Evolutionary conservation across 495 filamentous ascomycete genomes (phyloP).

Genomic region (Daldinia loculata): DNA sequence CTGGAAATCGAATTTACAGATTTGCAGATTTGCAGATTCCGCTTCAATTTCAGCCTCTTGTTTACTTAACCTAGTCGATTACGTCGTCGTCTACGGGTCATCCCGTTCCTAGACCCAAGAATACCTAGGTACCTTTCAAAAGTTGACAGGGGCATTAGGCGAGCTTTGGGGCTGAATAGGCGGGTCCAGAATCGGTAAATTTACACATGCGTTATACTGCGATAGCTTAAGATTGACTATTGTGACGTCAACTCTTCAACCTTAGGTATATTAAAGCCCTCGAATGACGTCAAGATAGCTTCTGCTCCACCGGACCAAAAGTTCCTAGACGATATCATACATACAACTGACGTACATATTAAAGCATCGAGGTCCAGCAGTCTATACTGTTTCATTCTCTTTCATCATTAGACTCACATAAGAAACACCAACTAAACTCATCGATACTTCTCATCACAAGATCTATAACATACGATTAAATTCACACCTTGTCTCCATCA

Average conservation of each 20-base stretch:
- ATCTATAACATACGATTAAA: background rate
- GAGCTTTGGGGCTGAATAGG: slow-evolving; percentile 8
- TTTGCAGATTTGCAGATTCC: background rate
- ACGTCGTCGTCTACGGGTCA: slow-evolving; percentile 15
- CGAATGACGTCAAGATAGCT: slow-evolving; percentile 33
- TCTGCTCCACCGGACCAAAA: slow-evolving; percentile 26
- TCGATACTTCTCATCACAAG: background rate
- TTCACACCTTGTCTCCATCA: background rate
- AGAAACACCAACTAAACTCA: background rate
- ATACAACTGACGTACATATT: slow-evolving; percentile 29
- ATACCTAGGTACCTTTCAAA: too few species aligned
- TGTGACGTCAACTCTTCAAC: slow-evolving; percentile 28
- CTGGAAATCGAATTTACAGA: background rate
- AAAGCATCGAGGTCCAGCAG: slow-evolving; percentile 18
- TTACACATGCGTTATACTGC: slow-evolving; percentile 11
- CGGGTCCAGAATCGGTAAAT: slow-evolving; percentile 18
- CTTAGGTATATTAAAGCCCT: background rate
- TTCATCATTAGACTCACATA: background rate
- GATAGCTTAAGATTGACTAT: slow-evolving; percentile 17
- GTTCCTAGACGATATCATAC: slow-evolving; percentile 21
- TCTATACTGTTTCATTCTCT: background rate
- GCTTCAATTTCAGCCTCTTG: background rate
- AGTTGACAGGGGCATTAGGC: background rate
- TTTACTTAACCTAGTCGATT: slow-evolving; percentile 4
- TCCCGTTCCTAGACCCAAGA: slow-evolving; percentile 16